Evolutionary conservation across 306 rosid genomes (phyloP).

Genomic region (Canavalia ensiformis): DNA sequence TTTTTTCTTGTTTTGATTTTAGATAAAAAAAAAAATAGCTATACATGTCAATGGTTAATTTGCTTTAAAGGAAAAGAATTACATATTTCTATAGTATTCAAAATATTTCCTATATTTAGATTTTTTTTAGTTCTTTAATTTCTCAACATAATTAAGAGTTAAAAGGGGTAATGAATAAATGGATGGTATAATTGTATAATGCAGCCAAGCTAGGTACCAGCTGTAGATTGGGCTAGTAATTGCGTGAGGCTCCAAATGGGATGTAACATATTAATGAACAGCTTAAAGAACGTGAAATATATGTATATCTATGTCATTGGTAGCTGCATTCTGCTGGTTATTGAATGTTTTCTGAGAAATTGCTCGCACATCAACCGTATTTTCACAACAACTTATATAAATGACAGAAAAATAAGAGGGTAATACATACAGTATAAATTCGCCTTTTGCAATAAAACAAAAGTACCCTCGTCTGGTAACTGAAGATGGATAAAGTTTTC

Average conservation of each 20-base stretch:
- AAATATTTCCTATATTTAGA: not conserved
- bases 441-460: not conserved
- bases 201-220: not conserved
- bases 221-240: slow-evolving; percentile 1
- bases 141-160: too few relatives aligned
- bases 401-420: too few relatives aligned
- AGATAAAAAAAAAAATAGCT: too few relatives aligned
- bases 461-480: too few relatives aligned
- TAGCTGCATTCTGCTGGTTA: not conserved
- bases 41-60: too few relatives aligned
- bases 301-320: not conserved
- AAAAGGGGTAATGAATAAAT: not conserved
- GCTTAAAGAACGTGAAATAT: slow-evolving; percentile 2
- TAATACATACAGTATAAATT: too few relatives aligned
- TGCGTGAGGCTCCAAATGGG: slow-evolving; percentile 1
- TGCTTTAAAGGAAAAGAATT: too few relatives aligned
- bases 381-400: too few relatives aligned
- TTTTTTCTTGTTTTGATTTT: too few relatives aligned
- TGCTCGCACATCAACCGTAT: not conserved
- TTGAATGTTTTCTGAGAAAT: slow-evolving; percentile 35
- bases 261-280: not conserved
- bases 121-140: too few relatives aligned
- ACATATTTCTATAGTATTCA: too few relatives aligned
- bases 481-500: not conserved
- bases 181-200: not conserved